Base-by-base conservation (phyloP, 1,284 basidiomycete genomes). In the Marasmius fiardii region DNA sequence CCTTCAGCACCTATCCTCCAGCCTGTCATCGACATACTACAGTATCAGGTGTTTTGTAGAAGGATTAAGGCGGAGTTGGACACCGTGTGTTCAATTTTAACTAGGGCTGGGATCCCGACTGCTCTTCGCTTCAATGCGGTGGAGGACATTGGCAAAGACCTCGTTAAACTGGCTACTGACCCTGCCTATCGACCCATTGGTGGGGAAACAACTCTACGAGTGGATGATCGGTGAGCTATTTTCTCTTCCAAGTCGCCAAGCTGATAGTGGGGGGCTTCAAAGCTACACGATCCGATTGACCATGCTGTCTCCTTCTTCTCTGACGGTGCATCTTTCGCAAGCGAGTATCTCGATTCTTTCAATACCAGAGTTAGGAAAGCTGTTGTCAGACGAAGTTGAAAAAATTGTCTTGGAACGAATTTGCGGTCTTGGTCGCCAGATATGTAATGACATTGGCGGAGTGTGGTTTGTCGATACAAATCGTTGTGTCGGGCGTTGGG, bases 381-480 rank as follows among this genome's bases (percentile, higher is more conserved):
- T 92, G 11, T 75, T 92, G n/a, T 75, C 73, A 12, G 89, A 92
- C 61, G 89, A 92, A 66, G 79, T 88, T 21, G 84, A 88, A 63
- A 75, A 77, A 35, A 85, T 82, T 60, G 69, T 92, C 10, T 73
- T 92, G 21, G 73, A 78, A 31, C 74, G 82, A 55, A 84, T 92
- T 57, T 87, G 86, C 62, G 83, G 83, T 54, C 71, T 86, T 31
- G 89, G 90, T 5, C 73, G 71, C 23, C 77, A 80, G 43, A 70
- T 82, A 16, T 82, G 80, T 53, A 77, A 81, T 53, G 63, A 68
- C 44, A 73, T 82, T 18, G 81, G 79, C 44, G 86, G 84, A 10
- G 84, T 82, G 2, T 92, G 89, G 89, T 89, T 92, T 61, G 82
- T 91, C 12, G 89, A 92, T 63, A 67, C 82, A 48, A 80, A 82